phyloP scores from a whole-genome alignment of 2,329 filamentous ascomycete genomes.

The Cladosporium sp. region DNA sequence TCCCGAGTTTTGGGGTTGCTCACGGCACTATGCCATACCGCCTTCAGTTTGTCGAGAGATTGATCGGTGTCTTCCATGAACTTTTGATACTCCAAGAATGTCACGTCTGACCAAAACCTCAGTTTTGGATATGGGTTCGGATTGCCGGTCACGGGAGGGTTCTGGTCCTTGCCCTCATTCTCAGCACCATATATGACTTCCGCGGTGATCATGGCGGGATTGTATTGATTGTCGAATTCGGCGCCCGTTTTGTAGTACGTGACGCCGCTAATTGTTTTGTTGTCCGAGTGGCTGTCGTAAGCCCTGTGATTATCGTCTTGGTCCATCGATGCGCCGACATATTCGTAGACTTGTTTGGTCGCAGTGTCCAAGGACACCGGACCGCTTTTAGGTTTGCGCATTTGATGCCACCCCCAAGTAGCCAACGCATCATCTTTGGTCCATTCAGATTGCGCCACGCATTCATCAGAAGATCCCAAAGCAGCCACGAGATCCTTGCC shows the following conservation, averaged over 20 bases:
- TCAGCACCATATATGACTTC: conserved; percentile 2
- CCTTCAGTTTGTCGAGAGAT: background rate
- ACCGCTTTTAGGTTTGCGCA: background rate
- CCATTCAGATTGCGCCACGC: conserved; percentile 4
- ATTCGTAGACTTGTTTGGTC: conserved; percentile 3
- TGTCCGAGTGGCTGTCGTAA: background rate
- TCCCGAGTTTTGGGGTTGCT: conserved; percentile 2
- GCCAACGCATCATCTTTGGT: background rate
- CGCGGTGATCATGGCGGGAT: conserved; percentile 3
- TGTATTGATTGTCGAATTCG: conserved; percentile 9
- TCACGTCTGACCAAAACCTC: conserved; percentile 18
- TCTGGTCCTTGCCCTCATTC: conserved; percentile 4
- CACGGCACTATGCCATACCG: conserved; percentile 6
- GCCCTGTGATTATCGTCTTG: conserved; percentile 4
- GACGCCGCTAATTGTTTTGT: background rate
- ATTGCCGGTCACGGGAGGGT: conserved; percentile 11
- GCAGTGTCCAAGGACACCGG: background rate
- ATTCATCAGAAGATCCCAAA: background rate
- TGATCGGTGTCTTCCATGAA: conserved; percentile 6
- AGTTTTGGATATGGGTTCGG: conserved; percentile 11
- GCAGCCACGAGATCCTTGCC: background rate
- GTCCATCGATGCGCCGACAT: conserved; percentile 3
- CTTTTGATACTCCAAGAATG: conserved; percentile 15
- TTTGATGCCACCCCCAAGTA: conserved; percentile 8
- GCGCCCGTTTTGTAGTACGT: conserved; percentile 9